Base-by-base conservation (phyloP, 1,284 basidiomycete genomes). In the Puccinia horiana region DNA sequence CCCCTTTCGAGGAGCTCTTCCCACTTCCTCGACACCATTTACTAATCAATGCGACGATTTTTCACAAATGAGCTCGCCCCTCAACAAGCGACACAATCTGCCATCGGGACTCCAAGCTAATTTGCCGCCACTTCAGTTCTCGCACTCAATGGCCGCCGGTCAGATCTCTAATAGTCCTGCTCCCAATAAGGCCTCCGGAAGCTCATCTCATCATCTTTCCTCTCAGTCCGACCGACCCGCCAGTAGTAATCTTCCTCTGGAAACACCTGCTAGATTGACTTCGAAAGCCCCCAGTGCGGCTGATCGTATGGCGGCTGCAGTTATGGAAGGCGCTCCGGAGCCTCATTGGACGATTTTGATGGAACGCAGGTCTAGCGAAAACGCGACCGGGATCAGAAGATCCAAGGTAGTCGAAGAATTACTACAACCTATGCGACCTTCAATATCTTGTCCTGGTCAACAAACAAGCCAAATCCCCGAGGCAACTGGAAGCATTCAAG, bases 261-360 rank as follows among this genome's bases (percentile, higher is more conserved):
- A 76, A 58, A 37, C 74, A 37, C 54, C 74, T 26, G 54, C 56
- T 23, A 76, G 42, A 76, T 23, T 61, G 14, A 26, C 69, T 32
- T 18, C 69, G n/a, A 72, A 73, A 73, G 35, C 37, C 58, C 52
- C 69, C 5, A 80, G 37, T 42, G 69, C 78, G 49, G 78, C 69
- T 32, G 78, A 80, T 73, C 67, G 78, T 14, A 16, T 80, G 54
- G 78, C 78, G 8, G 78, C 78, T 44, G 78, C 78, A 40, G 78
- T 80, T 23, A 80, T 80, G 78, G 78, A 80, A 73, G 78, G 78
- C 35, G 78, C 78, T 14, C 69, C 78, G 32, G 67, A 80, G 20
- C 58, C 67, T 29, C 78, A 58, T 61, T 80, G 78, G 78, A 80
- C 67, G 54, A 44, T 73, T 49, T 14, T 56, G 40, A 47, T 73